Conservation (phyloP, 2,329 filamentous ascomycete species). For the Arthrobotrys entomopaga region DNA sequence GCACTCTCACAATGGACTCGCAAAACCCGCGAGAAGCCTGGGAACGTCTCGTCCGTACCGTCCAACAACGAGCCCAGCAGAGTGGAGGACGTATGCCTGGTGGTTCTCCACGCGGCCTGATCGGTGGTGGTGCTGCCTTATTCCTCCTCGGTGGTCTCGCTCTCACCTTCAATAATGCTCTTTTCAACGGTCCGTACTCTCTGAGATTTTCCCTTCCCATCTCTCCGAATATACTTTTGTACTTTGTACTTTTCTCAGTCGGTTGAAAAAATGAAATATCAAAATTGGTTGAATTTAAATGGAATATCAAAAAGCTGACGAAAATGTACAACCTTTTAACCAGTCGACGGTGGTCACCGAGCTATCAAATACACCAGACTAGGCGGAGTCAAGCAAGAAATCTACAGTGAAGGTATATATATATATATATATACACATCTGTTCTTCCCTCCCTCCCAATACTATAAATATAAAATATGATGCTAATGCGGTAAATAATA, state of each 20-base stretch:
- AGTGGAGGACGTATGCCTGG: slow-evolving; percentile 61
- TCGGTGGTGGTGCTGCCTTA: slow-evolving; percentile 68
- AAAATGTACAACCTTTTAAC: background rate
- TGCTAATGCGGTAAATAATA: slow-evolving; percentile 6
- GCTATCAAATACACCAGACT: slow-evolving; percentile 97
- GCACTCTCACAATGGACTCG: slow-evolving; percentile 62
- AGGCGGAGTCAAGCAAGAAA: slow-evolving; percentile 93
- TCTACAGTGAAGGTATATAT: slow-evolving; percentile 84
- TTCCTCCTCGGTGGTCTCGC: slow-evolving; percentile 68
- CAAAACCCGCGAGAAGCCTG: slow-evolving; percentile 71
- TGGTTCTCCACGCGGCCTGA: slow-evolving; percentile 65
- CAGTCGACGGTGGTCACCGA: slow-evolving; percentile 95
- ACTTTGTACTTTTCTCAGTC: too few relatives aligned
- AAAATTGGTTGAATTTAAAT: too few relatives aligned
- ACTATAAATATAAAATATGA: background rate
- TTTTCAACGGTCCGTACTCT: slow-evolving; percentile 71
- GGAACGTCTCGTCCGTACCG: slow-evolving; percentile 66
- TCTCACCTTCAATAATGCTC: slow-evolving; percentile 70
- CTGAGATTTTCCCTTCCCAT: background rate
- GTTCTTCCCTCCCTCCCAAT: slow-evolving; percentile 1
- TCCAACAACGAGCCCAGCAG: slow-evolving; percentile 69
- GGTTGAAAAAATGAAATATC: too few relatives aligned
- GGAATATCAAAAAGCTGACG: slow-evolving; percentile 7
- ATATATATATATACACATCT: background rate
- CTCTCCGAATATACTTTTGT: slow-evolving; percentile 54